phyloP scores from a whole-genome alignment of 139 green algal species.

The Trebouxia sp. region DNA sequence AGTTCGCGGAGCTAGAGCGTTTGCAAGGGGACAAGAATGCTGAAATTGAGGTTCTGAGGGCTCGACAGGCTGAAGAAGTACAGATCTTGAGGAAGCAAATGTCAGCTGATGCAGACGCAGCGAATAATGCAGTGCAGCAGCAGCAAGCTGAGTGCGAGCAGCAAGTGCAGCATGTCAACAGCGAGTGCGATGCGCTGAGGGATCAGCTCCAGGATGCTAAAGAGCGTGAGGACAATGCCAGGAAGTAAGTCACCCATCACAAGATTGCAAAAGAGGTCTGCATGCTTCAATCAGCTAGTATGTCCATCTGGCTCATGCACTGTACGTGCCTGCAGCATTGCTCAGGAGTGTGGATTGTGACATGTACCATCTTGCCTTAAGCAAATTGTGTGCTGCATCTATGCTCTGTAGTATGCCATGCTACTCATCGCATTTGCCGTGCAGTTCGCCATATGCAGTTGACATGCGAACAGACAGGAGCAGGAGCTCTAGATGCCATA shows the following conservation, averaged over 20 bases:
- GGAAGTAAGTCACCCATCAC: constrained; percentile 9
- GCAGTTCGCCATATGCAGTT: background rate
- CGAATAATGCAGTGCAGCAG: background rate
- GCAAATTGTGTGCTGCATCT: background rate
- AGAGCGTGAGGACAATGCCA: background rate
- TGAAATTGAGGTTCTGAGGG: constrained; percentile 16
- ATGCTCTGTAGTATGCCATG: background rate
- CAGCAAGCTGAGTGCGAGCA: background rate
- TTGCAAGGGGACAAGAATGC: background rate
- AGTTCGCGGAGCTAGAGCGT: constrained; percentile 14
- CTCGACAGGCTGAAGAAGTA: background rate
- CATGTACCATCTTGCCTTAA: background rate
- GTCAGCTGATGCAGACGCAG: background rate
- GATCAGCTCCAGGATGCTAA: constrained; percentile 2
- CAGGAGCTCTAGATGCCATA: background rate
- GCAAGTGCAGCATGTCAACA: background rate
- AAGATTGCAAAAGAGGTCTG: too few species aligned
- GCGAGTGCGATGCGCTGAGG: background rate
- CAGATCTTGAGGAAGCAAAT: constrained; percentile 1
- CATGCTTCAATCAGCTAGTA: too few species aligned
- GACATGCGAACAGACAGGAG: background rate
- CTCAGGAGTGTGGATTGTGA: background rate
- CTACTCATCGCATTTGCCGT: background rate
- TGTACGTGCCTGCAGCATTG: too few species aligned
- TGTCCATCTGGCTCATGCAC: too few species aligned